Evolutionary conservation across 2,329 filamentous ascomycete species (phyloP), one percentile per base, ranked within the genome.

Genomic region (Stagonosporopsis rhizophila): DNA sequence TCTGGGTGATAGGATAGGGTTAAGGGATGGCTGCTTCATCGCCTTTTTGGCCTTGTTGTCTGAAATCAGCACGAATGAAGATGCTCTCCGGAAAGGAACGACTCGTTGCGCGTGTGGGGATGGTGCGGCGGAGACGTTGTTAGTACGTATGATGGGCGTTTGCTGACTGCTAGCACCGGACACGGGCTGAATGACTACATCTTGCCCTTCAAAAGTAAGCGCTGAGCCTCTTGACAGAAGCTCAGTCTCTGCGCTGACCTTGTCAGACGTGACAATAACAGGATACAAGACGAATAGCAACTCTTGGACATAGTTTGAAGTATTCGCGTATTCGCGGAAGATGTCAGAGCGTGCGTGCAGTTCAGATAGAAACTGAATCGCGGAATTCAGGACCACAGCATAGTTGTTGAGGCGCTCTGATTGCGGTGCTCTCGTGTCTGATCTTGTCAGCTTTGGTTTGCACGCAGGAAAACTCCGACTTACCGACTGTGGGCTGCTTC

Each of bases 41-140:
- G 79, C 56, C 40, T 63, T 68, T 9, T 83, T 82, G 0, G 83
- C 80, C 53, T 85, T 85, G 52, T 90, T 86, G 2, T 90, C 85
- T 6, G 90, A 92, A 20, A 99, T 82, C 1, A 99, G 83, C 27
- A 98, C 88, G 72, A 98, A 99, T 0, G 94, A 97, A 0, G 94
- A 97, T 1, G 91, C 89, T 65, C 93, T 87, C 30, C 89, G 87
- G 23, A 96, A 81, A 19, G 87, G 85, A 6, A 87, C 85, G 0
- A 88, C 86, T 58, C 82, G 75, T 35, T 77, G 70, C 38, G 64
- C 50, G 12, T 64, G 68, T 3, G 73, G 71, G n/a, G 64, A 67
- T 27, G 73, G 74, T 6, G 75, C 67, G 1, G 52, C 39, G 8
- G 72, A 80, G 37, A 85, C 82, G 5, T 85, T 88, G 17, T 87